Evolutionary conservation across 371 early-diverging fungal species (phyloP), one percentile per base, ranked within the genome.

Genomic region (Circinella umbellata): DNA sequence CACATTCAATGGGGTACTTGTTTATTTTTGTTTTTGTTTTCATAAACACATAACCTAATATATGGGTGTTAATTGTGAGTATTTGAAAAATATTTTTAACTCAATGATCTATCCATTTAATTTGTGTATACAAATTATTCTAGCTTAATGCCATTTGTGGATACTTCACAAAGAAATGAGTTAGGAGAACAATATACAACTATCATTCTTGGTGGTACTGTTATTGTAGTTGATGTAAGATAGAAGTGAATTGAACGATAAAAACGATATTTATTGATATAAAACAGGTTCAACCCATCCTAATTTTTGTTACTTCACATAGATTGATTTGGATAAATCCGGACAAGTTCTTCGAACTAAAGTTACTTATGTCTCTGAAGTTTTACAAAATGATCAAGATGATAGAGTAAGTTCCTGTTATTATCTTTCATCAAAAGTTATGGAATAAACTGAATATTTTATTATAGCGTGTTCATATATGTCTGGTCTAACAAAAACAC

Each of bases 161-260:
- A 88, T 51, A 74, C 84, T 9, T 76, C 81, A 42, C 78, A 81
- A 35, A 75, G 79, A 55, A 68, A 78, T 27, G 82, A 84, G 17
- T 78, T 78, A 13, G 71, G 75, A 0, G 55, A 74, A 10, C 79
- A 82, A 37, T 77, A 81, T 11, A 87, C 87, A 9, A 88, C 87
- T 1, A 76, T 88, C 34, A 88, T 86, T 1, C 66, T 87, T 4
- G 89, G 86, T 51, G 89, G 89, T 18, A 87, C 77, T 8, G 81
- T 84, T 10, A 88, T 88, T 76, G 89, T 88, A 37, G 73, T 88
- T 57, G 89, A 88, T 77, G 89, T 88, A 79, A 61, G 84, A 57
- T 7, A 20, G 6, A 53, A 42, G 42, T 42, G 11, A 42, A 42
- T 51, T 5, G 15, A 17, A 51, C 8, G 4, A 51, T 51, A 13